Evolutionary conservation across 2,329 filamentous ascomycete species (phyloP).

Genomic region (Teratosphaeria zuluensis): DNA sequence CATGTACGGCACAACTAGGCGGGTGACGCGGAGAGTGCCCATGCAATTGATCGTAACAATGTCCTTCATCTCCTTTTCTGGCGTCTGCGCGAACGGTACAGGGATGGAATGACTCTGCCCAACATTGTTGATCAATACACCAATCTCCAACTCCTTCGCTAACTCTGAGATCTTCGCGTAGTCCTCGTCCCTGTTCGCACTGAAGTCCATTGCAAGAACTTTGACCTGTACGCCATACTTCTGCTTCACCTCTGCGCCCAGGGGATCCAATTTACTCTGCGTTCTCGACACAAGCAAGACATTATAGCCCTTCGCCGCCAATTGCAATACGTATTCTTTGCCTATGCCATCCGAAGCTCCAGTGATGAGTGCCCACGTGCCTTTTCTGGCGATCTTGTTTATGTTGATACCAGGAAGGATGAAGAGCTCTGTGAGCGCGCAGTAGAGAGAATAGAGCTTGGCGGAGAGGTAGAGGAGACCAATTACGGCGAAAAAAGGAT

Average conservation of each 20-base stretch:
- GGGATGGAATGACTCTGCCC: constrained; percentile 90
- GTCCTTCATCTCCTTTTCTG: constrained; percentile 67
- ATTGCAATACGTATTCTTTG: constrained; percentile 87
- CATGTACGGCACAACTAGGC: constrained; percentile 77
- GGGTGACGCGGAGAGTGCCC: constrained; percentile 79
- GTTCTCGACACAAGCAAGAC: constrained; percentile 91
- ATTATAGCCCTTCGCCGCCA: constrained; percentile 88
- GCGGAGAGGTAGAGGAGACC: constrained; percentile 28
- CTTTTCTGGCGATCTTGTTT: constrained; percentile 79
- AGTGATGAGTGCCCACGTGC: constrained; percentile 89
- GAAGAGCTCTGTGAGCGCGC: constrained; percentile 40
- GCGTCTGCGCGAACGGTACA: constrained; percentile 74
- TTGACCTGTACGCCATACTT: constrained; percentile 67
- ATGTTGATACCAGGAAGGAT: constrained; percentile 40
- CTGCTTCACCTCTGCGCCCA: constrained; percentile 64
- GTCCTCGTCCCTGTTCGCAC: constrained; percentile 66
- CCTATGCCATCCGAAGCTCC: constrained; percentile 94
- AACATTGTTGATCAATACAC: constrained; percentile 92
- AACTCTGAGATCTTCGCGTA: constrained; percentile 63
- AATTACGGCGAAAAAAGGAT: constrained; percentile 24
- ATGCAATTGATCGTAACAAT: constrained; percentile 95
- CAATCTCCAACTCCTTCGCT: constrained; percentile 59
- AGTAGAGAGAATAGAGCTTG: constrained; percentile 37
- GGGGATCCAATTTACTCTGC: constrained; percentile 73
- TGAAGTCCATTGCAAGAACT: constrained; percentile 84